Conservation (phyloP, 2,329 filamentous ascomycete species). For the Pseudogymnoascus pannorum region DNA sequence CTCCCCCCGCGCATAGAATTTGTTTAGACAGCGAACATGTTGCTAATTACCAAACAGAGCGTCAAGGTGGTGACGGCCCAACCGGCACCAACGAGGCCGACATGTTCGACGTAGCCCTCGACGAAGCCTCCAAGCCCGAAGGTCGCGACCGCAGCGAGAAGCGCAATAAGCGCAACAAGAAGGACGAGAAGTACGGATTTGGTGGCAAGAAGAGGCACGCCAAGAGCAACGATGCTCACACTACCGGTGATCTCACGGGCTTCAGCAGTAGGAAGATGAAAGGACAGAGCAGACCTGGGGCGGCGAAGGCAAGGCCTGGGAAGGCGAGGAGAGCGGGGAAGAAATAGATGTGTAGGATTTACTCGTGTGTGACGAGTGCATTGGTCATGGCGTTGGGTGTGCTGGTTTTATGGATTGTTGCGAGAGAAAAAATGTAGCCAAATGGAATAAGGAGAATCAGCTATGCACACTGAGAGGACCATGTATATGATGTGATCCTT, state of each 20-base stretch:
- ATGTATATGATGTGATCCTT: not conserved
- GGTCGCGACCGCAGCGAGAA: conserved; percentile 32
- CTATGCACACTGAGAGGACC: not conserved
- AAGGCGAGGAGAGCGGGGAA: conserved; percentile 34
- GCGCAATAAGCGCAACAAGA: conserved; percentile 80
- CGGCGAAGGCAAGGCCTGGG: conserved; percentile 39
- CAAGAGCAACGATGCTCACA: conserved; percentile 85
- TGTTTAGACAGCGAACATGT: conserved; percentile 9
- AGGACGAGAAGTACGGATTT: conserved; percentile 89
- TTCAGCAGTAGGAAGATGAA: conserved; percentile 89
- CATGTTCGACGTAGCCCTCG: conserved; percentile 84
- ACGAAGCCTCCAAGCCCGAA: conserved; percentile 40
- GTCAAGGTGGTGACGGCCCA: conserved; percentile 58
- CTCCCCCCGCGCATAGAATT: not conserved
- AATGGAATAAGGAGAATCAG: conserved; percentile 2
- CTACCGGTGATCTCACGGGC: conserved; percentile 69
- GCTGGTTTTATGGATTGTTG: not conserved
- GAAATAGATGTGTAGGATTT: conserved; percentile 17
- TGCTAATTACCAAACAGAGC: conserved; percentile 52
- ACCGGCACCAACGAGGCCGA: conserved; percentile 68
- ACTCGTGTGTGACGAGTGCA: not conserved
- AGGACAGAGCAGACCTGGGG: conserved; percentile 28
- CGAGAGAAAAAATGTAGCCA: conserved; percentile 1
- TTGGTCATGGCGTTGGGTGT: not conserved
- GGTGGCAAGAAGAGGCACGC: conserved; percentile 88